Evolutionary conservation across 139 green algal species (phyloP), one percentile per base, ranked within the genome.

Genomic region (Volvox reticuliferus): DNA sequence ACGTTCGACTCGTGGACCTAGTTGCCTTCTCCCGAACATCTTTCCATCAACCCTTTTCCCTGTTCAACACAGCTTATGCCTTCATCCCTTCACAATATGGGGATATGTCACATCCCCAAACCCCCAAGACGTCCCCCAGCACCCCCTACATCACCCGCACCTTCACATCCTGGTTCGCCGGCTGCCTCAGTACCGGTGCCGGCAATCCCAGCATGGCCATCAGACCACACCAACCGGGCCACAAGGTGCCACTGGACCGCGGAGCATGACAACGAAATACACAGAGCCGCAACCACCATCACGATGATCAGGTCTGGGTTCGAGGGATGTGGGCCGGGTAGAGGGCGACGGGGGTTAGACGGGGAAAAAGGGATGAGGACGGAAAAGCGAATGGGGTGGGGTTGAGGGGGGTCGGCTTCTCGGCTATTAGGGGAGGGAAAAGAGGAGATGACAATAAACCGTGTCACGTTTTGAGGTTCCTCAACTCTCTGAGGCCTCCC

Each of bases 201-300:
- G 88, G 88, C 65, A 92, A 79, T 26, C 88, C 82, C 79, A 92
- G 44, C 88, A 88, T 88, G 44, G 75, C 68, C 69, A 89, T 22
- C 30, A 84, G 26, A 0, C 67, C 14, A 13, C 80, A 89, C 88
- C 36, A 88, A 65, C n/a, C 21, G 71, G 33, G 17, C 17, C 36
- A 89, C 69, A 32, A 86, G 68, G 16, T 13, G 0, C 71, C 44
- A 67, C 69, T 92, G 55, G 80, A 83, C 89, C 9, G 35, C 24
- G 36, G 69, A 35, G 68, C 69, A 89, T 1, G 36, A 0, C 36
- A 75, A 9, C 73, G 85, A 67, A 21, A 92, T 33, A 24, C 77
- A n/a, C 35, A 92, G 50, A 28, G 89, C 89, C 80, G 89, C 89
- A 33, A 89, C 33, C 0, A 89, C 80, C 69, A 92, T 33, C 69